Evolutionary conservation across 768 basidiomycete species (phyloP), one percentile per base, ranked within the genome.

Genomic region (Cystofilobasidium ferigula): DNA sequence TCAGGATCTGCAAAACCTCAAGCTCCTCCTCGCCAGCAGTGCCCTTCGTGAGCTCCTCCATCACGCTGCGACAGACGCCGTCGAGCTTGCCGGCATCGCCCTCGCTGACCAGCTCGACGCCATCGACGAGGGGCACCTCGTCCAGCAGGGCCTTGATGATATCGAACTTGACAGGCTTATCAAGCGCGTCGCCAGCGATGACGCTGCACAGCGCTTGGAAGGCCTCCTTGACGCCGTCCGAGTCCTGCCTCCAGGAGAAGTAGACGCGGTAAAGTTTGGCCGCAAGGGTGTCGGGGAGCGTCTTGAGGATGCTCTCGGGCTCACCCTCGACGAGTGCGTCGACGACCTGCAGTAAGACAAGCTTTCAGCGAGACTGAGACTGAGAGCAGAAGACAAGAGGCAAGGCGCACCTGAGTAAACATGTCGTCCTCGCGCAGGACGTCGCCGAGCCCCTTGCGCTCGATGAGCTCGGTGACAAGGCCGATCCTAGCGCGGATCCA

Each of bases 391-490:
- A n/a, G 24, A 28, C 28, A 43, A 63, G 43, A 10, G 53, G 12
- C 32, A 63, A 20, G 26, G 26, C 63, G 43, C 56, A 61, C 65
- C 26, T 36, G 28, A 1, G 60, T 51, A 13, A 67, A 67, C 18
- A 62, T 53, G 18, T 60, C 65, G n/a, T 67, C 65, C 30, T 67
- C 35, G 13, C 63, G 36, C 28, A 67, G 35, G 34, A 67, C 40
- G n/a, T 22, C 65, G 1, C 47, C 65, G 18, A 60, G 51, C 36
- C 59, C 53, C 12, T 57, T 42, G 12, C 32, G 26, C 12, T 59
- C 59, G 2, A 67, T 26, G 30, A 67, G 34, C 53, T 62, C 65
- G 0, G 35, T 12, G 14, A 67, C 30, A 13, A 67, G 36, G 8
- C 40, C 59, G 1, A 62, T 30, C 28, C 65, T 22, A 34, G 53